Evolutionary conservation across 768 basidiomycete genomes (phyloP).

Genomic region (Dioszegia aurantiaca): DNA sequence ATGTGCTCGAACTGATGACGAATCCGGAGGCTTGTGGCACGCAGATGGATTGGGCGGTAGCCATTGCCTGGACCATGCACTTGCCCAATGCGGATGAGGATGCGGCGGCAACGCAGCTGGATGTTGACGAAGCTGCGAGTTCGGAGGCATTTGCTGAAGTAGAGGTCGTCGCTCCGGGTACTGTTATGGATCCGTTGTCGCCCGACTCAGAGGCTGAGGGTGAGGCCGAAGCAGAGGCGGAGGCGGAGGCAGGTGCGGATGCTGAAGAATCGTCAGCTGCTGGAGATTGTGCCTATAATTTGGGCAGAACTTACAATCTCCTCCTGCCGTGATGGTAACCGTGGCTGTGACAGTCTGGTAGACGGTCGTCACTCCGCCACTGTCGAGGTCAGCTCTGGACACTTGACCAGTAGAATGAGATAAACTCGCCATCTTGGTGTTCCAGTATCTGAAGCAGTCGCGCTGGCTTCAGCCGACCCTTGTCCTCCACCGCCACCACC

Average conservation of each 20-base stretch:
- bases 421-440: not conserved
- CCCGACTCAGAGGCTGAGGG: not conserved
- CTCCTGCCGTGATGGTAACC: not conserved
- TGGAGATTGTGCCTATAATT: not conserved
- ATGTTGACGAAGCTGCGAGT: constrained; percentile 3
- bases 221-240: constrained; percentile 3
- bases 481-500: not conserved
- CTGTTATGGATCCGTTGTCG: too few relatives aligned
- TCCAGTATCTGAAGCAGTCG: not conserved
- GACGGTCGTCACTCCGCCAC: not conserved
- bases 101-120: not conserved
- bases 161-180: not conserved
- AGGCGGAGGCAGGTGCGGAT: not conserved
- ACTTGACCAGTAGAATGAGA: not conserved
- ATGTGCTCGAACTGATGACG: not conserved
- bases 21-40: not conserved
- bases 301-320: not conserved
- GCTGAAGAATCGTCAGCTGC: not conserved
- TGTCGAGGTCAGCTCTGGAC: not conserved
- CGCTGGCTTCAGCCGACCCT: not conserved
- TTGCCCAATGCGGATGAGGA: constrained; percentile 13
- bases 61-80: constrained; percentile 18
- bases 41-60: constrained; percentile 14
- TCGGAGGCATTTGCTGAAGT: constrained; percentile 12
- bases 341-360: not conserved